Evolutionary conservation across 2,329 filamentous ascomycete genomes (phyloP), one percentile per base, ranked within the genome.

Genomic region (Keithomyces neogunnii): DNA sequence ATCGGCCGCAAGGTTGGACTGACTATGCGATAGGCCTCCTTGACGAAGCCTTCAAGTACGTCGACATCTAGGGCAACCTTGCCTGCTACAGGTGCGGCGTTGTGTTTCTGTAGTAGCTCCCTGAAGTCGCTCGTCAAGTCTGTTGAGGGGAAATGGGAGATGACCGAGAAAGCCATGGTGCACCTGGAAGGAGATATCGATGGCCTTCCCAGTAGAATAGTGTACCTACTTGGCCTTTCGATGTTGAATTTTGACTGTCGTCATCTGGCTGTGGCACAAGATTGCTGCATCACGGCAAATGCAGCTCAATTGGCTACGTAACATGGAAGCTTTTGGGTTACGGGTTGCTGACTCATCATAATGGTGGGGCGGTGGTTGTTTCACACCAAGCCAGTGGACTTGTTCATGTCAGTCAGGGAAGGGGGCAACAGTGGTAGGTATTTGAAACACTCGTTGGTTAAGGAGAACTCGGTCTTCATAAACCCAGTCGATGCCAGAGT

Each of bases 21-120:
- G 73, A 95, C 91, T 68, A 97, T 96, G 65, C 86, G 82, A 70
- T 95, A 93, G 49, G 93, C 93, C 70, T 97, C 92, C 64, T 92
- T 90, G 35, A 97, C 74, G 65, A 97, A 99, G 61, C 87, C 86
- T 66, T 96, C 88, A 48, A 93, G 78, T 59, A 69, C 76, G 57
- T 78, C 72, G 32, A 52, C 38, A 38, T 59, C 54, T 3, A 59
- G 48, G 10, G 31, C 47, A 74, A 60, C 51, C 66, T 72, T 56
- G 74, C 74, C 56, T 63, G 61, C 45, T 61, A 77, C 74, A 6
- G 74, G 69, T 31, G 72, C 70, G 44, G 77, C 76, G 67, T 80
- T 71, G 55, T 80, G 80, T 59, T 76, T 71, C 61, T 77, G 77
- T 29, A 92, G 76, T 45, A 86, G 75, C 65, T 84, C 74, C 65